Evolutionary conservation across 1,139 yeast genomes (phyloP).

Genomic region (Insectozyma bohioensis): DNA sequence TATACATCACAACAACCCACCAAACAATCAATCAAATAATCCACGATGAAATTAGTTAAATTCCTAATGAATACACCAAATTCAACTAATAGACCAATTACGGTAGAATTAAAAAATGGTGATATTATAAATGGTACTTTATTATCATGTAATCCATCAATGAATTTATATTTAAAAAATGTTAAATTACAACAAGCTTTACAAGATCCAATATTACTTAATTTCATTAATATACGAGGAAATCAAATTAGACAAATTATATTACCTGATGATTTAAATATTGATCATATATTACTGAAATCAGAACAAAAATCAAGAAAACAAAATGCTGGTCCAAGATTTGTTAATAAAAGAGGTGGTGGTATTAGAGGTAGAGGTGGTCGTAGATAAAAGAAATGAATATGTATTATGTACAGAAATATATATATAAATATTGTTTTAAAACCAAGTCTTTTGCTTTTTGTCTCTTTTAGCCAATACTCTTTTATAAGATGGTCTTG

Average conservation of each 20-base stretch:
- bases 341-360: slow-evolving; percentile 17
- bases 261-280: slow-evolving; percentile 83
- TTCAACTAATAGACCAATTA: slow-evolving; percentile 77
- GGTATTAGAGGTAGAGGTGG: slow-evolving; percentile 23
- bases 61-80: slow-evolving; percentile 78
- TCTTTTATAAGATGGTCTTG: slow-evolving; percentile 62
- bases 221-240: slow-evolving; percentile 85
- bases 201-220: slow-evolving; percentile 72
- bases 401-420: slow-evolving; percentile 2
- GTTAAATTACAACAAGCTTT: slow-evolving; percentile 74
- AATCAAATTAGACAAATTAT: slow-evolving; percentile 83
- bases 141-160: slow-evolving; percentile 82
- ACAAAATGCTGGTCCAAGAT: slow-evolving; percentile 40
- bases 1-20: not conserved
- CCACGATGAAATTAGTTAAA: slow-evolving; percentile 48
- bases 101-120: slow-evolving; percentile 91
- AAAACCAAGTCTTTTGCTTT: slow-evolving; percentile 31
- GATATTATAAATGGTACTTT: slow-evolving; percentile 48
- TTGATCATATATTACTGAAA: slow-evolving; percentile 67
- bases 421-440: slow-evolving; percentile 3
- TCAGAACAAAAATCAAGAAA: slow-evolving; percentile 39
- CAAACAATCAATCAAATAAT: not conserved
- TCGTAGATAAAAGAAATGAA: slow-evolving; percentile 4
- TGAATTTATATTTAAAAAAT: slow-evolving; percentile 85
- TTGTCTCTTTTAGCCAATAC: slow-evolving; percentile 54